Base-by-base conservation (phyloP, 2,329 filamentous ascomycete species). In the Knoxdaviesia proteae region DNA sequence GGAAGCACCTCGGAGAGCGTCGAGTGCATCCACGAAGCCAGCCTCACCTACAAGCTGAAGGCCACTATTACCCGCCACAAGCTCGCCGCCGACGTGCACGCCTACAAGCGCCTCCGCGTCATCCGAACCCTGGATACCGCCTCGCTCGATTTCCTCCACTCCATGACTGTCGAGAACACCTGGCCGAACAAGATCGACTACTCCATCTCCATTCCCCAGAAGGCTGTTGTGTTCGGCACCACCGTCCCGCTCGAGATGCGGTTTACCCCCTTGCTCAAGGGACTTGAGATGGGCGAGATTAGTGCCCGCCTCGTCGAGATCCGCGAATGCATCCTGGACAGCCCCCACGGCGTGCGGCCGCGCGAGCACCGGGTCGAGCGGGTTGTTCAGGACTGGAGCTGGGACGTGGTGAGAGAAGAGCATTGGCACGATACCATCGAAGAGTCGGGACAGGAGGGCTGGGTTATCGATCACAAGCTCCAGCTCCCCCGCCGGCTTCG, bases 141-240 rank as follows among this genome's bases (percentile, higher is more conserved):
- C 41, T 80, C 81, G 7, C 66, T 87, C 45, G 82, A 88, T 55
- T 71, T 87, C 47, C 69, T 81, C 35, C 81, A 96, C 58, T 80
- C 84, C 40, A 90, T 94, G 84, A 84, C 83, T 48, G 87, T 96
- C 49, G 87, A 94, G 59, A 94, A 94, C 54, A 81, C 93, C 48
- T 98, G 90, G 90, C 82, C 86, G 5, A 90, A 94, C 64, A 98
- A 98, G 65, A 74, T 96, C 51, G 84, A 93, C 57, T 98, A 98
- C 62, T 88, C 84, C 32, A 86, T 98, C 48, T 76, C 84, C 45
- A 83, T 93, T 7, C 88, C 90, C 0, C 87, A 84, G 53, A 94
- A 94, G 62, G 90, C 90, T 2, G 80, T 94, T 43, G 81, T 94
- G 11, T 93, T 94, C 52, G 90, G 90, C 41, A 92, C 84, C n/a